Evolutionary conservation across 805 yeast genomes (phyloP), one percentile per base, ranked within the genome.

Genomic region (Yarrowia sp.): DNA sequence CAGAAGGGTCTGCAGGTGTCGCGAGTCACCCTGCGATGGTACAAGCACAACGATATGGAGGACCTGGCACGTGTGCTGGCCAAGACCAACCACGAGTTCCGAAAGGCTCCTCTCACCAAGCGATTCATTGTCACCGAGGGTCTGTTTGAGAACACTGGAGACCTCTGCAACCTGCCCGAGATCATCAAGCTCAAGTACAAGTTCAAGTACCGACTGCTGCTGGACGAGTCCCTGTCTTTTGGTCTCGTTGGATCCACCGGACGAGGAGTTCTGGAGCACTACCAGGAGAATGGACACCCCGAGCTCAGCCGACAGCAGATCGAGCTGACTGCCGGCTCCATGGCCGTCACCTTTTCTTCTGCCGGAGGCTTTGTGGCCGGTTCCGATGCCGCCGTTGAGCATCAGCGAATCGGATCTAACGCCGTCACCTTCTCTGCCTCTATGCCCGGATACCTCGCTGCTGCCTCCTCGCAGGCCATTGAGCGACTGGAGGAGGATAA

Each of bases 321-420:
- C 67, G 95, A 93, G 70, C 86, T 95, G 67, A 90, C 96, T 10
- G 82, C 91, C 62, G 97, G 98, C 26, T 85, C 96, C 1, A 76
- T 95, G 81, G 95, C 97, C 16, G 81, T 82, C 49, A 81, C 96
- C 0, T 81, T 93, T 68, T 93, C 91, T 9, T 81, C 95, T 1
- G 85, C 93, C 58, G 99, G 99, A 68, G 98, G 97, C 0, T 93
- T 90, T 78, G 95, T 96, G 73, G 89, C 90, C 30, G 99, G 98
- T 66, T 87, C 84, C 44, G 76, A 79, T 26, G 87, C 87, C 64
- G 90, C 95, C 91, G 85, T 92, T 35, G 86, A 87, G 70, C 97
- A 93, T 78, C 99, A 95, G 80, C 85, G 96, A 74, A 88, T 95
- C 71, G 88, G 91, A 24, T 90, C 96, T 14, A 81, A 82, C 68